phyloP scores from a whole-genome alignment of 2,329 filamentous ascomycete genomes.

The Torrubiellomyces zombiae region DNA sequence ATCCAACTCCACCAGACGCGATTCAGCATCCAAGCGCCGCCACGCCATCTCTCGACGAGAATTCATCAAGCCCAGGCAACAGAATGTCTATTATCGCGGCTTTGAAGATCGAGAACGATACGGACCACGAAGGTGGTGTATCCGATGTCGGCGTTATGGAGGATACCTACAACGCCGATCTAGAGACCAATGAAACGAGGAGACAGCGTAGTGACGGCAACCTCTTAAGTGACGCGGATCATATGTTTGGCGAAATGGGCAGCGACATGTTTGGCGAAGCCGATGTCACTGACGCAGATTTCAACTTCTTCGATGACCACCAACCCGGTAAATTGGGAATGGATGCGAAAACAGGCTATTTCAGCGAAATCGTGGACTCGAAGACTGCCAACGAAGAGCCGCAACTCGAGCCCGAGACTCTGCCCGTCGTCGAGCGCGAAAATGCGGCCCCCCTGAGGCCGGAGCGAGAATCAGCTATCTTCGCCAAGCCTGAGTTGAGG shows the following conservation, averaged over 20 bases:
- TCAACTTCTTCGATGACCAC: constrained; percentile 71
- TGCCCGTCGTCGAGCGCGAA: constrained; percentile 6
- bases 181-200: constrained; percentile 24
- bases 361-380: constrained; percentile 5
- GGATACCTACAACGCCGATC: constrained; percentile 10
- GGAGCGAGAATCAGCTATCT: constrained; percentile 20
- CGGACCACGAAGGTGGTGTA: no score
- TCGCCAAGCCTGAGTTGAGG: constrained; percentile 42
- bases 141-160: constrained; percentile 7
- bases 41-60: constrained; percentile 39
- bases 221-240: constrained; percentile 31
- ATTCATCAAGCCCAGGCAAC: constrained; percentile 38
- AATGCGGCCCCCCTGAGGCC: no score
- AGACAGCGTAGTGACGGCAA: constrained; percentile 25
- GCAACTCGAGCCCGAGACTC: constrained; percentile 5
- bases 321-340: constrained; percentile 26
- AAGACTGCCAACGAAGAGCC: constrained; percentile 6
- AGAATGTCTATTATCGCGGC: constrained; percentile 13
- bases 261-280: constrained; percentile 57
- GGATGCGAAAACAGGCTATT: constrained; percentile 13
- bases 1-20: constrained; percentile 56
- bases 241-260: constrained; percentile 53
- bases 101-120: constrained; percentile 13
- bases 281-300: constrained; percentile 67
- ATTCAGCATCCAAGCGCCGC: constrained; percentile 35